These are phyloP conservation scores for Collybia nuda DNA, from an alignment of 768 basidiomycete genomes.

Conservation along the genomic window DNA sequence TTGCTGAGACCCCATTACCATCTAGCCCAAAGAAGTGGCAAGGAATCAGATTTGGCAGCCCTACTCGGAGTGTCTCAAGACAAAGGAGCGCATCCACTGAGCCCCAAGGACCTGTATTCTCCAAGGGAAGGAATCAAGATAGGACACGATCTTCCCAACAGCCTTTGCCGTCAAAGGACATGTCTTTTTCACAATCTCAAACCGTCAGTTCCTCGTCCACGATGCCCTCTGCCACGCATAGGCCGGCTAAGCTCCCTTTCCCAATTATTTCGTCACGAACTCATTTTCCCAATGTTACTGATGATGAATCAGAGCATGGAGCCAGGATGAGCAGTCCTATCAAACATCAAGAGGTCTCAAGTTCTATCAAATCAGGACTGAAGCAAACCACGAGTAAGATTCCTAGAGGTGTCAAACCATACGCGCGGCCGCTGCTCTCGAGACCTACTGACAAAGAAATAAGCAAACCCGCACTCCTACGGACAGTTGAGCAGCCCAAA, in stretches of 20 bases:
- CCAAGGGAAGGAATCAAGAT: constrained; percentile 12
- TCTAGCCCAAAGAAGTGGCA: constrained; percentile 27
- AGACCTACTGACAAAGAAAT: constrained; percentile 10
- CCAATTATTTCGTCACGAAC: constrained; percentile 25
- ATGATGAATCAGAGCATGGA: constrained; percentile 26
- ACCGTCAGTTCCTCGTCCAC: not conserved
- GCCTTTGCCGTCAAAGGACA: constrained; percentile 9
- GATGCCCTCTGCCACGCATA: not conserved
- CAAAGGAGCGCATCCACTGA: constrained; percentile 33
- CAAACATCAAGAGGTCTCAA: constrained; percentile 18
- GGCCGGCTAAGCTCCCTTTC: constrained; percentile 28
- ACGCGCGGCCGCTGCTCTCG: constrained; percentile 37
- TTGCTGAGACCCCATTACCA: constrained; percentile 33
- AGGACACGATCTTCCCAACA: constrained; percentile 9
- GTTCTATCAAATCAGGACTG: constrained; percentile 41
- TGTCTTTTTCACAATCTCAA: not conserved
- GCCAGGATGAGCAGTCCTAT: constrained; percentile 12
- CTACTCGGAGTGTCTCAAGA: constrained; percentile 19
- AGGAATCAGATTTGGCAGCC: constrained; percentile 24
- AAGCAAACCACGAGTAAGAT: constrained; percentile 59
- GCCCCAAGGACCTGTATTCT: constrained; percentile 1
- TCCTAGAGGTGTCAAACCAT: constrained; percentile 63
- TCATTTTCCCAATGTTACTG: constrained; percentile 21
- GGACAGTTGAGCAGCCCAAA: constrained; percentile 14
- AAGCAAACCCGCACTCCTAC: constrained; percentile 1